Evolutionary conservation across 208 protist species (phyloP).

Genomic region (Acanthamoeba lenticulata): DNA sequence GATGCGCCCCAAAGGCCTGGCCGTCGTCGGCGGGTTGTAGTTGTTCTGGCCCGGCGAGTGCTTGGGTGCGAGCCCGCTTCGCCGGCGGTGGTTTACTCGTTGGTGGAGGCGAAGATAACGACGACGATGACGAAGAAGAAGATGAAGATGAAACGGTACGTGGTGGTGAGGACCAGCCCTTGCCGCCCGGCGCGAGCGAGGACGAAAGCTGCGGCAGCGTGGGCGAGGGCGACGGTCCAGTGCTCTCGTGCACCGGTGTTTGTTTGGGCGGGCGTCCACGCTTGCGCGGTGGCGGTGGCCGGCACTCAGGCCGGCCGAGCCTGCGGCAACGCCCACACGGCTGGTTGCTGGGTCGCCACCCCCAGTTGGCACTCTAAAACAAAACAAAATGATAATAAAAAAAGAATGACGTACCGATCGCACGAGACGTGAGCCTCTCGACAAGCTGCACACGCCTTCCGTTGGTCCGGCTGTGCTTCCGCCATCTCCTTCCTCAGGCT

Average conservation of each 20-base stretch:
- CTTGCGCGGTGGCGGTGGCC: not conserved
- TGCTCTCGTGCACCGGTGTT: not conserved
- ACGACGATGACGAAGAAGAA: no score
- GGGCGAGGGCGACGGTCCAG: not conserved
- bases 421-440: not conserved
- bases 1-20: no score
- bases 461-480: not conserved
- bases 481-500: not conserved
- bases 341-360: not conserved
- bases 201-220: not conserved
- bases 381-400: not conserved
- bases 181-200: no score
- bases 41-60: no score
- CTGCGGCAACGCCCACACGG: not conserved
- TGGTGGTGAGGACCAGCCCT: no score
- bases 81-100: no score
- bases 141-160: no score
- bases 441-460: not conserved
- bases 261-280: not conserved
- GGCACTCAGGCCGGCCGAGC: not conserved
- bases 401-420: not conserved
- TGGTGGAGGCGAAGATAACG: no score
- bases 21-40: no score
- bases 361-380: not conserved
- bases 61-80: no score